phyloP scores from a whole-genome alignment of 768 basidiomycete species.

The Termitomyces sp. region DNA sequence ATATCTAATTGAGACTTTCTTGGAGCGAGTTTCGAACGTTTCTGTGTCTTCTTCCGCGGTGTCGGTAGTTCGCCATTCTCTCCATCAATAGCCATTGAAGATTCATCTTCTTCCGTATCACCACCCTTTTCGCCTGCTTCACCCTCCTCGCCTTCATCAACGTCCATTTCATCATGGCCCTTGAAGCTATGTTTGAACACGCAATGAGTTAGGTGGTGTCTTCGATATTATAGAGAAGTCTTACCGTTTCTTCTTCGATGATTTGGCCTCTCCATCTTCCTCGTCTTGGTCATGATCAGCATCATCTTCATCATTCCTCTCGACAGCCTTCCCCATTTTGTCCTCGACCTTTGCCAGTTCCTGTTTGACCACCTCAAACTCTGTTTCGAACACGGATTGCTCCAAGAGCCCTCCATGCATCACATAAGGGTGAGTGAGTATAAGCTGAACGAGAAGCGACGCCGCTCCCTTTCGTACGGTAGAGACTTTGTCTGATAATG shows the following conservation, averaged over 20 bases:
- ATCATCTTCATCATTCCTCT: slow-evolving; percentile 34
- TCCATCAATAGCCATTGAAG: slow-evolving; percentile 32
- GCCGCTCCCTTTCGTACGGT: slow-evolving; percentile 84
- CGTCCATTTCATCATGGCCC: slow-evolving; percentile 50
- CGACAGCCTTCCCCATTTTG: slow-evolving; percentile 56
- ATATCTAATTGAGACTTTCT: slow-evolving; percentile 72
- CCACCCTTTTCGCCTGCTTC: slow-evolving; percentile 22
- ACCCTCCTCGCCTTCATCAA: slow-evolving; percentile 36
- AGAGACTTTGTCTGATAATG: slow-evolving; percentile 86
- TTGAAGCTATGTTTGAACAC: slow-evolving; percentile 18
- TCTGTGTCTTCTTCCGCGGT: slow-evolving; percentile 34
- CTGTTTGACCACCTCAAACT: slow-evolving; percentile 55
- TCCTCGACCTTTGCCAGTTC: slow-evolving; percentile 72
- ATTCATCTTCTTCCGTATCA: slow-evolving; percentile 23
- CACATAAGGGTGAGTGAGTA: slow-evolving; percentile 87
- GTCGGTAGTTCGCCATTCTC: slow-evolving; percentile 26
- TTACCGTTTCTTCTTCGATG: slow-evolving; percentile 24
- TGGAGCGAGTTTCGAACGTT: slow-evolving; percentile 41
- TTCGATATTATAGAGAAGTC: not conserved
- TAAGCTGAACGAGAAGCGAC: slow-evolving; percentile 63
- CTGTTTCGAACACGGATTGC: slow-evolving; percentile 63
- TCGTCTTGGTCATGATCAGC: slow-evolving; percentile 22
- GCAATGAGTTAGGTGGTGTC: not conserved
- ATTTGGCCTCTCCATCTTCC: slow-evolving; percentile 18
- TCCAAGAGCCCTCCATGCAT: slow-evolving; percentile 77